phyloP scores from a whole-genome alignment of 2,329 filamentous ascomycete genomes.

The Apiospora kogelbergensis region DNA sequence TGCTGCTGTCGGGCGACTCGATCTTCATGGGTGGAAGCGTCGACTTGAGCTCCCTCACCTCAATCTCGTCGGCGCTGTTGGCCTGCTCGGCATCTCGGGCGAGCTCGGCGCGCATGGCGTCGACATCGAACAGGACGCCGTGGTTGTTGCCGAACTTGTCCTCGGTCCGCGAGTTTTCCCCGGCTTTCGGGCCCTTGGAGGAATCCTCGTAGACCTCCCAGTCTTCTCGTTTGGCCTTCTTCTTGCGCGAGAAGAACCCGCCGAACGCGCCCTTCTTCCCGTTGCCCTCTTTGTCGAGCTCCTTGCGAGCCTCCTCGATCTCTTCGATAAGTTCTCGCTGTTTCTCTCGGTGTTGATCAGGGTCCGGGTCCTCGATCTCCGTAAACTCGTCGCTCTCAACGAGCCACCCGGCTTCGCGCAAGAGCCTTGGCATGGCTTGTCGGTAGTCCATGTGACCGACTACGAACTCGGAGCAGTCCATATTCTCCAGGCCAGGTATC shows the following conservation, averaged over 20 bases:
- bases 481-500: constrained; percentile 82
- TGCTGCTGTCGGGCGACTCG: constrained; percentile 27
- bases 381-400: constrained; percentile 92
- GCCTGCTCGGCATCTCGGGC: constrained; percentile 65
- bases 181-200: constrained; percentile 37
- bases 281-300: constrained; percentile 75
- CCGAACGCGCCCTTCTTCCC: constrained; percentile 53
- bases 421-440: constrained; percentile 81
- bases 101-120: constrained; percentile 86
- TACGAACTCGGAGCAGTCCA: constrained; percentile 83
- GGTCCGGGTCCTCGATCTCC: constrained; percentile 96
- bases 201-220: constrained; percentile 93
- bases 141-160: constrained; percentile 53
- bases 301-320: constrained; percentile 89
- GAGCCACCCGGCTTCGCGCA: constrained; percentile 86
- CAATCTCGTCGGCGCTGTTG: constrained; percentile 38
- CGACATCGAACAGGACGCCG: constrained; percentile 87
- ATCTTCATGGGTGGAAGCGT: constrained; percentile 91
- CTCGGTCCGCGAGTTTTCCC: constrained; percentile 34
- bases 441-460: constrained; percentile 97
- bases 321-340: constrained; percentile 94
- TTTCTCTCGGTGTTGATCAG: constrained; percentile 83
- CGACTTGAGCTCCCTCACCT: constrained; percentile 79
- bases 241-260: constrained; percentile 82
- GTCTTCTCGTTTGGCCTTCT: constrained; percentile 70